These are phyloP conservation scores for Toxicodendron radicans DNA, from an alignment of 345 rosid genomes.

Conservation along the genomic window DNA sequence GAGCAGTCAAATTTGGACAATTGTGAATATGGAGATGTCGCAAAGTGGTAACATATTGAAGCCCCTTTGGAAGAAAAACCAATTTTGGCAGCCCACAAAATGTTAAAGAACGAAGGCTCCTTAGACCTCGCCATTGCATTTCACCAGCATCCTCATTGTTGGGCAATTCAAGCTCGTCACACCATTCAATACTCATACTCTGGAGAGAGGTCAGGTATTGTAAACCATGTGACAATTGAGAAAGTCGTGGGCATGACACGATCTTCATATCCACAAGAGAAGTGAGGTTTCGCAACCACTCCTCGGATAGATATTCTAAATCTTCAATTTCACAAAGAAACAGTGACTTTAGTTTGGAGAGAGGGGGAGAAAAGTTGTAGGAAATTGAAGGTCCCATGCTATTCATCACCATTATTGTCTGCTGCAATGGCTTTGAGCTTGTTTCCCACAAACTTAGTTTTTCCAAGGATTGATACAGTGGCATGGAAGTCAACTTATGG, in stretches of 20 bases:
- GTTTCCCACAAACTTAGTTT: rapidly evolving
- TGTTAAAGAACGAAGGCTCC: background rate
- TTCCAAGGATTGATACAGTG: constrained; percentile 9
- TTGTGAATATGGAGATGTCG: background rate
- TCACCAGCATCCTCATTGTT: background rate
- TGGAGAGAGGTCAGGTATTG: constrained; percentile 1
- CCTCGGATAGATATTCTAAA: background rate
- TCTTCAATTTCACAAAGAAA: background rate
- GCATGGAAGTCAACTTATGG: constrained; percentile 10
- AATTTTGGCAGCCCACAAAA: no score
- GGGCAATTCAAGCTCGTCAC: background rate
- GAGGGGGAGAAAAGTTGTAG: background rate
- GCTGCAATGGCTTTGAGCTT: background rate
- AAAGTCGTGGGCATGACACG: background rate
- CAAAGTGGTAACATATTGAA: background rate
- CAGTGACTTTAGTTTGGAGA: background rate
- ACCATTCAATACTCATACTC: background rate
- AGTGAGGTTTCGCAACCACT: constrained; percentile 11
- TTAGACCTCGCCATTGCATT: background rate
- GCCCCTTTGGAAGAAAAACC: background rate
- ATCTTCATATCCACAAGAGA: background rate
- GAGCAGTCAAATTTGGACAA: background rate
- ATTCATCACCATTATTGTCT: background rate
- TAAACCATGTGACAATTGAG: background rate
- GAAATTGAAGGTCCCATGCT: background rate